Percentiles rank a stretch among this genome's conserved stretches.
Conservation (phyloP, 2,329 filamentous ascomycete genomes). For the Xylariales sp. region DNA sequence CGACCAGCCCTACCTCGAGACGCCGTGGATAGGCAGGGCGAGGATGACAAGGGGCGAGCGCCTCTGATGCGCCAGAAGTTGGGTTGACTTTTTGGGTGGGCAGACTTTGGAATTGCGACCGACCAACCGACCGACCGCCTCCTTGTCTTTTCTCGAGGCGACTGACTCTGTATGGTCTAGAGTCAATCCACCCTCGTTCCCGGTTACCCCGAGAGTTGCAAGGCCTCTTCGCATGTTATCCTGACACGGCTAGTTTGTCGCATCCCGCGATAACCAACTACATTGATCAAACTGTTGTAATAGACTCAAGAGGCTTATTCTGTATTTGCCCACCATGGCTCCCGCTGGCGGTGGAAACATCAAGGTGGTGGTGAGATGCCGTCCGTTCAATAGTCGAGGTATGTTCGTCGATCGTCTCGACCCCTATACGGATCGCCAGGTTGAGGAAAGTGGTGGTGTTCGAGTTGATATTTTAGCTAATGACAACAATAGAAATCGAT, state of each 20-base stretch:
- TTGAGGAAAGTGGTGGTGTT: neutral
- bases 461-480: conserved; percentile 35
- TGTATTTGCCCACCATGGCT: conserved; percentile 63
- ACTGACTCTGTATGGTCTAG: conserved; percentile 10
- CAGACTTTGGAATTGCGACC: conserved; percentile 27
- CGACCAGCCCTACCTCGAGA: conserved; percentile 11
- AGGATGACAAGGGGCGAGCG: conserved; percentile 37
- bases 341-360: conserved; percentile 89
- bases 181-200: neutral
- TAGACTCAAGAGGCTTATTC: conserved; percentile 39
- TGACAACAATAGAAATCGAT: conserved; percentile 75
- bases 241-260: conserved; percentile 39
- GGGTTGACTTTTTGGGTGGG: conserved; percentile 31
- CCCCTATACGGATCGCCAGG: neutral
- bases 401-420: conserved; percentile 46
- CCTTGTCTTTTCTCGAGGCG: conserved; percentile 3
- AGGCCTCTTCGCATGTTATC: conserved; percentile 35
- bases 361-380: conserved; percentile 97
- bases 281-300: conserved; percentile 40
- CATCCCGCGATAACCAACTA: conserved; percentile 40
- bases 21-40: conserved; percentile 17
- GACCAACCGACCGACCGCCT: conserved; percentile 19
- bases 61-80: conserved; percentile 34
- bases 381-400: conserved; percentile 97
- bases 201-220: conserved; percentile 4